Base-by-base conservation (phyloP, 306 rosid genomes). In the Trifolium pratense region DNA sequence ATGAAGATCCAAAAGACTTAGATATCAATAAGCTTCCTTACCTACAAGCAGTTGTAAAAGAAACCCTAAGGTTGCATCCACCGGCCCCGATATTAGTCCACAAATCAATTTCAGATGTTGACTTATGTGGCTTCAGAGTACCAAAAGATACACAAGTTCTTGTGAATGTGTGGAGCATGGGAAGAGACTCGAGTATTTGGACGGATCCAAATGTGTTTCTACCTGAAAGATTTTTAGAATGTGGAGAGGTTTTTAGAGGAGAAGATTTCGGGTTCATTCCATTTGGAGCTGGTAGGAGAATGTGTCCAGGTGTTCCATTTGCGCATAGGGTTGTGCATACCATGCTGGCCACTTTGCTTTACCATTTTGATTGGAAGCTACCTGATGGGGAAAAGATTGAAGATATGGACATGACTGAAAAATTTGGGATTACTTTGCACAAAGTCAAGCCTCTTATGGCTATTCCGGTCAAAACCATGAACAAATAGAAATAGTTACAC, bases 331-430 rank as follows among this genome's bases (percentile, higher is more conserved):
- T 17, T 51, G 26, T 17, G 0, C 57, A 51, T 51, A 51, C 25
- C 13, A 16, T 17, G 25, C 1, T 51, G 25, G 57, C 57, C 57
- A 51, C 57, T 17, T 7, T 51, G 25, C 26, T 51, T 51, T 16
- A 17, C 57, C 57, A 51, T 16, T 51, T 51, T 51, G 57, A 51
- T 51, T 51, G 57, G 57, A 51, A 17, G 57, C 4, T 51, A 51
- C 25, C 57, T 7, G 11, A 51, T 51, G 57, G 25, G 11, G 26
- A 5, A 49, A 49, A 7, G 6, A 5, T n/a, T 49, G 56, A 51
- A 51, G 57, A 51, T 8, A 51, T 51, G 11, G 57, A 51, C 7
- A 51, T 51, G 57, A 18, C 57, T 51, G 57, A 51, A 17, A 51
- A 17, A 7, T 51, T 51, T 51, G 57, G 57, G 12, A 9, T 17